Conservation (phyloP, 495 filamentous ascomycete genomes). For the Aspergillus conjunctus region DNA sequence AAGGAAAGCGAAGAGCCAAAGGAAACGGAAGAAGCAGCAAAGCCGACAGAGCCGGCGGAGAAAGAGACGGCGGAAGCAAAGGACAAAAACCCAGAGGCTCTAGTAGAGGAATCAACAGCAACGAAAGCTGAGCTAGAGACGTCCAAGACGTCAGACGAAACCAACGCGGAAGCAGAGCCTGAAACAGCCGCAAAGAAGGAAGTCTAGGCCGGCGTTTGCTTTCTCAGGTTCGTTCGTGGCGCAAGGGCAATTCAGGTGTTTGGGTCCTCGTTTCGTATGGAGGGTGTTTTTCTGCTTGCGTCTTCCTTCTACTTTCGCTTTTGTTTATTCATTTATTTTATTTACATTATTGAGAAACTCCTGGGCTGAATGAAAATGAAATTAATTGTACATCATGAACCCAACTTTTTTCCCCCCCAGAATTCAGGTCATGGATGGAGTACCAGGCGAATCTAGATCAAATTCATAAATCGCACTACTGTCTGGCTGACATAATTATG, state of each 20-base stretch:
- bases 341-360: not conserved
- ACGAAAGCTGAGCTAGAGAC: constrained; percentile 24
- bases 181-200: constrained; percentile 38
- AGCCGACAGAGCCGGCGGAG: constrained; percentile 15
- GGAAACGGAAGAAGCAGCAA: constrained; percentile 22
- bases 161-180: constrained; percentile 26
- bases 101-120: constrained; percentile 25
- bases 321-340: not conserved
- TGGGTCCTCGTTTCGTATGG: constrained; percentile 35
- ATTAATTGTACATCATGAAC: not conserved
- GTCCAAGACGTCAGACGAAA: constrained; percentile 28
- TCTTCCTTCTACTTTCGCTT: constrained; percentile 9
- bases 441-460: too few relatives aligned
- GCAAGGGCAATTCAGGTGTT: constrained; percentile 50
- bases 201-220: constrained; percentile 31
- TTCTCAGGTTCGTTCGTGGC: constrained; percentile 37
- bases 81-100: constrained; percentile 25
- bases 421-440: too few relatives aligned
- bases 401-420: not conserved
- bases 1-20: constrained; percentile 29
- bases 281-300: constrained; percentile 18
- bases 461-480: too few relatives aligned
- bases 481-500: too few relatives aligned
- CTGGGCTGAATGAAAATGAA: not conserved
- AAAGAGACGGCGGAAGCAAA: constrained; percentile 21